A percentile compares a stretch with the other conserved stretches of the same genome.
Conservation (phyloP, 2,329 filamentous ascomycete genomes). For the Fusarium duplospermum region DNA sequence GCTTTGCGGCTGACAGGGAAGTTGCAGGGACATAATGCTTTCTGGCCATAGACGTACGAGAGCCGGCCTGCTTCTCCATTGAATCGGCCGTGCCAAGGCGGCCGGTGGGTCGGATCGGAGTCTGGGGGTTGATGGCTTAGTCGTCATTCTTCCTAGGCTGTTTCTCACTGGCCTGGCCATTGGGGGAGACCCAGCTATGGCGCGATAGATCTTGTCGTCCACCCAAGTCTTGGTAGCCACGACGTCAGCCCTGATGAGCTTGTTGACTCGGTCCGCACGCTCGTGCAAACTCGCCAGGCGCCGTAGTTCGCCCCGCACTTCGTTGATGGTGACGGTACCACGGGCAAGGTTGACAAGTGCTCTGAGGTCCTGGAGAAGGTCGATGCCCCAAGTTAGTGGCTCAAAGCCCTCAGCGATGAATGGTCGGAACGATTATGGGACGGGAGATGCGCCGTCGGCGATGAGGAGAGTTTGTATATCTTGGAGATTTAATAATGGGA, state of each 20-base stretch:
- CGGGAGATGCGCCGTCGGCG: background rate
- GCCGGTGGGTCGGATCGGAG: background rate
- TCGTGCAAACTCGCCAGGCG: background rate
- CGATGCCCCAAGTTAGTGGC: background rate
- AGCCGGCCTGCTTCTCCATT: background rate
- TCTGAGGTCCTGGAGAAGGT: background rate
- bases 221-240: background rate
- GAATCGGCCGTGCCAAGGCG: background rate
- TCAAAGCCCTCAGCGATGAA: background rate
- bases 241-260: background rate
- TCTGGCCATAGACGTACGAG: background rate
- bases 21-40: background rate
- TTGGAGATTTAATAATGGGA: background rate
- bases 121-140: background rate
- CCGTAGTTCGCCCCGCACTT: background rate
- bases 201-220: background rate
- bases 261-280: background rate
- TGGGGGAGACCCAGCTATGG: background rate
- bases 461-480: background rate
- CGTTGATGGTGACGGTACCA: background rate
- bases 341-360: background rate
- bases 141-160: background rate
- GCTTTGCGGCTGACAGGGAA: background rate
- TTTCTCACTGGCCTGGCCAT: background rate
- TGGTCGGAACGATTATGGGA: background rate